Evolutionary conservation across 2,329 filamentous ascomycete species (phyloP).

Genomic region (Monosporascus sp.): DNA sequence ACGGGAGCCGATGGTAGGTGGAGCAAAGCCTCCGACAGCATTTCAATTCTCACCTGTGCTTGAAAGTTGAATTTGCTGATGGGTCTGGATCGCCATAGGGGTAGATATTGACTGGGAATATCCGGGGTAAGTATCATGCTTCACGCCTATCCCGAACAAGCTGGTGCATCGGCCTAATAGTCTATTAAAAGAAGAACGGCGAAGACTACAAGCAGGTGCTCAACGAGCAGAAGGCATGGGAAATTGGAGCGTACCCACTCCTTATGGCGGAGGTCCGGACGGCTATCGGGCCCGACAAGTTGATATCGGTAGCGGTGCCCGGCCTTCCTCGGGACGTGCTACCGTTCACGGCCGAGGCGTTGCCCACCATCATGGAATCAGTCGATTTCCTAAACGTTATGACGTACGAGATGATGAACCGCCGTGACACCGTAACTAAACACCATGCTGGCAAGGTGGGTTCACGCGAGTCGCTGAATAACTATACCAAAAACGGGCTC

Average conservation of each 20-base stretch:
- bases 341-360: constrained; percentile 54
- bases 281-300: constrained; percentile 50
- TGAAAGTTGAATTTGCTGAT: not conserved
- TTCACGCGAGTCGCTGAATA: constrained; percentile 50
- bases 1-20: not conserved
- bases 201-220: constrained; percentile 62
- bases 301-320: constrained; percentile 65
- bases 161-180: not conserved
- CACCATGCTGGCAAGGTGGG: constrained; percentile 58
- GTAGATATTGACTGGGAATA: constrained; percentile 62
- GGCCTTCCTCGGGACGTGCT: constrained; percentile 62
- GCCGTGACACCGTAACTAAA: constrained; percentile 59
- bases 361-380: constrained; percentile 51
- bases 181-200: constrained; percentile 47
- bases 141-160: not conserved
- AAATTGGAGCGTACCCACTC: constrained; percentile 59
- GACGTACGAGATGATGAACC: constrained; percentile 26
- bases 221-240: constrained; percentile 54
- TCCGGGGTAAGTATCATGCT: constrained; percentile 24
- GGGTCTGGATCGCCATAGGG: not conserved
- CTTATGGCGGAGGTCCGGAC: constrained; percentile 54
- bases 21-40: not conserved
- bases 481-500: constrained; percentile 55
- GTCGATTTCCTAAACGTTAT: constrained; percentile 64
- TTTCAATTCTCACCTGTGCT: not conserved